phyloP scores from a whole-genome alignment of 2,329 filamentous ascomycete species.

The Penicillium concentricum region DNA sequence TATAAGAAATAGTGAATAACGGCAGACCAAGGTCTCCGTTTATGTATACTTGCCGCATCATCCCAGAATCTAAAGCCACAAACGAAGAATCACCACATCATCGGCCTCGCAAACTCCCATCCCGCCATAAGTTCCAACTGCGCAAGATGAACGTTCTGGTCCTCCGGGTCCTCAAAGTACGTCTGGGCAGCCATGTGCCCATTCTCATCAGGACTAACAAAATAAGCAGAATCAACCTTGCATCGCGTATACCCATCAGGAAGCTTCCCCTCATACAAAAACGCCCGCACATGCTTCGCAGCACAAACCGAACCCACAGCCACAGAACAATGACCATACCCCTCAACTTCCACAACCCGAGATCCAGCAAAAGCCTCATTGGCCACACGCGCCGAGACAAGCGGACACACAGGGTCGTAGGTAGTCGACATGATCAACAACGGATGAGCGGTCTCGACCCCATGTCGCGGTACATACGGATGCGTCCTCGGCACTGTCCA shows the following conservation, averaged over 20 bases:
- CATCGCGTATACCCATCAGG: conserved; percentile 15
- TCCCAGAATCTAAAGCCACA: background rate
- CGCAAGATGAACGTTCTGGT: conserved; percentile 6
- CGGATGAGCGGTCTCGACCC: conserved; percentile 21
- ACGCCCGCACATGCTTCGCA: conserved; percentile 18
- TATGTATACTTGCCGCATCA: background rate
- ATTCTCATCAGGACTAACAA: background rate
- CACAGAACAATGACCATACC: conserved; percentile 23
- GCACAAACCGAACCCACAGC: conserved; percentile 22
- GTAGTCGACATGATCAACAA: conserved; percentile 25
- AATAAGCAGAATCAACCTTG: conserved; percentile 12
- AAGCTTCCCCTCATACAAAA: conserved; percentile 22
- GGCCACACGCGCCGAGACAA: conserved; percentile 19
- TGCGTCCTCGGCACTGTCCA: conserved; percentile 14
- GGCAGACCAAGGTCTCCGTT: background rate
- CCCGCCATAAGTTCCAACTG: conserved; percentile 3
- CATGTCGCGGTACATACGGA: conserved; percentile 10
- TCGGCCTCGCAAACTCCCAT: background rate
- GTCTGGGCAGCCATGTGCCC: background rate
- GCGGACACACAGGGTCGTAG: conserved; percentile 23
- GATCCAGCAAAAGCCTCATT: conserved; percentile 24
- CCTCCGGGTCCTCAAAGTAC: conserved; percentile 6
- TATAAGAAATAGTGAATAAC: background rate
- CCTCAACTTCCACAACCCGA: conserved; percentile 23
- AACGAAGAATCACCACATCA: background rate